Percentiles rank a stretch among this genome's conserved stretches.
phyloP scores from a whole-genome alignment of 768 basidiomycete species.

The Tricholoma hemisulphureum region DNA sequence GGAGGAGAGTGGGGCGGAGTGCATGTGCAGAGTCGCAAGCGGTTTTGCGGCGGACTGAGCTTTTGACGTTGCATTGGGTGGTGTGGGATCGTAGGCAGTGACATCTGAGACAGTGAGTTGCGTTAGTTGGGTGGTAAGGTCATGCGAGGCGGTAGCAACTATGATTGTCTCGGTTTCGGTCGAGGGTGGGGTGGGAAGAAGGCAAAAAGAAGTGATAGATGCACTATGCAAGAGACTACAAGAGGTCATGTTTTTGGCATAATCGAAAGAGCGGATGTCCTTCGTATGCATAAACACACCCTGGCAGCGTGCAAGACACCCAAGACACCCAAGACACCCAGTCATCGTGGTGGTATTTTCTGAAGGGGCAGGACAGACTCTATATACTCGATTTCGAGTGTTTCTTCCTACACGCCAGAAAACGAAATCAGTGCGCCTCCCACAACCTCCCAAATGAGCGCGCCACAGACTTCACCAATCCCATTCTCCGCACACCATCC shows the following conservation, averaged over 20 bases:
- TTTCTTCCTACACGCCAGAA: conserved; percentile 68
- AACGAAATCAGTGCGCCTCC: background rate
- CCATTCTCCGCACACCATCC: conserved; percentile 71
- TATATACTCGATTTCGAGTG: conserved; percentile 89
- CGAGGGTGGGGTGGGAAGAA: conserved; percentile 41
- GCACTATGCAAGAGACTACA: conserved; percentile 55
- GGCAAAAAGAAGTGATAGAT: conserved; percentile 64
- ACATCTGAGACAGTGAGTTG: conserved; percentile 31
- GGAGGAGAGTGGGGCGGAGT: conserved; percentile 78
- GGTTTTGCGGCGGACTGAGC: conserved; percentile 48
- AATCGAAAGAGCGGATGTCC: conserved; percentile 70
- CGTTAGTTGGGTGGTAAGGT: conserved; percentile 66
- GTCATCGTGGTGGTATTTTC: conserved; percentile 80
- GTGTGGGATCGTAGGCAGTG: conserved; percentile 3
- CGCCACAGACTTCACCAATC: conserved; percentile 59
- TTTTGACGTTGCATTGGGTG: conserved; percentile 22
- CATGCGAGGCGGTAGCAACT: conserved; percentile 75
- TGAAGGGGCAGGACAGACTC: conserved; percentile 86
- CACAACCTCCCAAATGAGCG: background rate
- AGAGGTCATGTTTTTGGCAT: conserved; percentile 55
- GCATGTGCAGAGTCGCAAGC: conserved; percentile 76
- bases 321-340: conserved; percentile 98
- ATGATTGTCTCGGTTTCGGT: conserved; percentile 31
- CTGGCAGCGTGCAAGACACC: conserved; percentile 57
- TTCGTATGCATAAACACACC: conserved; percentile 66